Evolutionary conservation across 495 filamentous ascomycete species (phyloP).

Genomic region (Trichoderma gamsii): DNA sequence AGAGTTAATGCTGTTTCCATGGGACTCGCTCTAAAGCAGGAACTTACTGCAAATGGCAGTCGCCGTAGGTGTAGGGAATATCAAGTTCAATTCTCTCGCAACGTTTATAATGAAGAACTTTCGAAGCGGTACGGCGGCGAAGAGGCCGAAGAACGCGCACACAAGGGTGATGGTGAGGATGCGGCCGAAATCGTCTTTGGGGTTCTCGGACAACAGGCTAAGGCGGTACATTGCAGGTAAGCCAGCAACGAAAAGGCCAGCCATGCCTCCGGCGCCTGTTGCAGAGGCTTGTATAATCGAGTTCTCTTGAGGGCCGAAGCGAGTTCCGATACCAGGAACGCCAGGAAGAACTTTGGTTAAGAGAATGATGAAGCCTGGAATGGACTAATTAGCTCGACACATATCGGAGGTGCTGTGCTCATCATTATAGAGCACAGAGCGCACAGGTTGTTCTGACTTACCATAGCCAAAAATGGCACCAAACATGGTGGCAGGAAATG

Average conservation of each 20-base stretch:
- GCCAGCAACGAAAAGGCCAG: constrained; percentile 43
- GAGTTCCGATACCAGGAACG: constrained; percentile 43
- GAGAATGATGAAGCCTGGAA: constrained; percentile 39
- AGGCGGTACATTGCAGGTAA: constrained; percentile 49
- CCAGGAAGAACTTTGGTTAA: constrained; percentile 38
- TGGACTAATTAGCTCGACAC: background rate
- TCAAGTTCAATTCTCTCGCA: constrained; percentile 48
- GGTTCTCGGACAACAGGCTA: constrained; percentile 35
- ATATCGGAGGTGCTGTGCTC: background rate
- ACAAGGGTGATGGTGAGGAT: constrained; percentile 44
- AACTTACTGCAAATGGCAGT: constrained; percentile 1
- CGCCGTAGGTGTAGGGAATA: constrained; percentile 38
- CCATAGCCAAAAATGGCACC: constrained; percentile 43
- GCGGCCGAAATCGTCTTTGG: constrained; percentile 39
- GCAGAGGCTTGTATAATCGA: constrained; percentile 47
- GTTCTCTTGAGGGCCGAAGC: constrained; percentile 48
- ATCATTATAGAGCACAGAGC: constrained; percentile 15
- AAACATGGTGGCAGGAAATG: constrained; percentile 38
- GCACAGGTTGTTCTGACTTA: constrained; percentile 26
- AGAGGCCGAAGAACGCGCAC: constrained; percentile 52
- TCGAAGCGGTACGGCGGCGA: constrained; percentile 53
- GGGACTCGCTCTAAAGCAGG: background rate
- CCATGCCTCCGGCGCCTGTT: constrained; percentile 43
- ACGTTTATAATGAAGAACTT: constrained; percentile 58
- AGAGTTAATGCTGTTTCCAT: background rate